A percentile compares a stretch with the other conserved stretches of the same genome.
Evolutionary conservation across 2,329 filamentous ascomycete genomes (phyloP).

Genomic region (Fusarium phyllophilum): DNA sequence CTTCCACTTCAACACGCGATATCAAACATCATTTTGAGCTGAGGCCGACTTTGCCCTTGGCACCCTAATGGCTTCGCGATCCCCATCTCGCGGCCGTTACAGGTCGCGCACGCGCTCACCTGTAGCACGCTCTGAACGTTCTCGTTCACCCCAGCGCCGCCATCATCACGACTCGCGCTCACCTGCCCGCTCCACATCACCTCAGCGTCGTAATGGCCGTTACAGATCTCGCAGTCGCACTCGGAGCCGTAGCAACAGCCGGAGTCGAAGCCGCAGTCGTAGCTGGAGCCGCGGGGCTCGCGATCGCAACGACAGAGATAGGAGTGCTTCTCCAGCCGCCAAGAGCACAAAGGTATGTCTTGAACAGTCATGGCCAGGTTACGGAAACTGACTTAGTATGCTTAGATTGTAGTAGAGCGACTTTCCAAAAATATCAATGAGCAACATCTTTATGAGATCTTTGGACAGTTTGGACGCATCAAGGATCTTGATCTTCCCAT

Average conservation of each 20-base stretch:
- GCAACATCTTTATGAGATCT: constrained; percentile 89
- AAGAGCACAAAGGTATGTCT: constrained; percentile 64
- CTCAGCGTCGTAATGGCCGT: constrained; percentile 49
- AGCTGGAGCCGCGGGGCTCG: constrained; percentile 47
- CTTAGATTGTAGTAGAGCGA: constrained; percentile 92
- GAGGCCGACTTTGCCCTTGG: not conserved
- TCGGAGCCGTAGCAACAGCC: constrained; percentile 38
- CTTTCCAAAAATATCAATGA: constrained; percentile 95
- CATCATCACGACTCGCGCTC: constrained; percentile 50
- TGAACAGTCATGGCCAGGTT: not conserved
- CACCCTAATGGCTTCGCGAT: constrained; percentile 45
- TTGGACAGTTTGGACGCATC: constrained; percentile 87
- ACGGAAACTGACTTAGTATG: constrained; percentile 16
- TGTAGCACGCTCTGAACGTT: constrained; percentile 48
- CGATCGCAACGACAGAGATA: constrained; percentile 50
- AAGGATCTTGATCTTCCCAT: constrained; percentile 89
- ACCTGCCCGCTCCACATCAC: constrained; percentile 47
- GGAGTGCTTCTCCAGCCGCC: constrained; percentile 51
- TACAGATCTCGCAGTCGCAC: constrained; percentile 45
- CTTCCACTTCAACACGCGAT: constrained; percentile 14
- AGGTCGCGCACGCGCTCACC: constrained; percentile 51
- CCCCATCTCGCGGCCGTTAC: constrained; percentile 47
- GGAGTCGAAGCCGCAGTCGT: not conserved
- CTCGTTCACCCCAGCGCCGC: constrained; percentile 47
- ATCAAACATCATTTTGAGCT: constrained; percentile 1